A percentile compares a stretch with the other conserved stretches of the same genome.
Conservation (phyloP, 1,284 basidiomycete species). For the Neolentinus lepideus region DNA sequence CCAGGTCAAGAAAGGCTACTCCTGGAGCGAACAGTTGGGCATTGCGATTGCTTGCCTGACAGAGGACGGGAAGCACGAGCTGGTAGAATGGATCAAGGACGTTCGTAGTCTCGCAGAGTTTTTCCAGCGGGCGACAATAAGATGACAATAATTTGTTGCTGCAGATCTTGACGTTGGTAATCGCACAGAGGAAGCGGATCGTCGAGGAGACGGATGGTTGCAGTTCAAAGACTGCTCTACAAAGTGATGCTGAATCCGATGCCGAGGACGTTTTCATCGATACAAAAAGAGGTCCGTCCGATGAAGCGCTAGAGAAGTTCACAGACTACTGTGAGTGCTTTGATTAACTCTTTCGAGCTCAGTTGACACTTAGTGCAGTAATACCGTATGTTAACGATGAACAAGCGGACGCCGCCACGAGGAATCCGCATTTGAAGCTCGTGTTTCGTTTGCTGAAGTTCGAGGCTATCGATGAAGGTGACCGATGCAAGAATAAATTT, state of each 20-base stretch:
- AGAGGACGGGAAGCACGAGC: conserved; percentile 53
- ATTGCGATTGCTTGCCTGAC: conserved; percentile 74
- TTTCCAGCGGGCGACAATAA: background rate
- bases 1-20: conserved; percentile 79
- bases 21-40: conserved; percentile 86
- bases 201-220: conserved; percentile 63
- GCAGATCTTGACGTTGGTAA: conserved; percentile 65
- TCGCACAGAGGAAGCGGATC: conserved; percentile 60
- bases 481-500: conserved; percentile 9
- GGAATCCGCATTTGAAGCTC: conserved; percentile 74
- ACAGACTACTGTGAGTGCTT: conserved; percentile 63
- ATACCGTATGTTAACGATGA: conserved; percentile 71
- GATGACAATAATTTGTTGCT: background rate
- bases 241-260: conserved; percentile 24
- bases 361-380: conserved; percentile 32
- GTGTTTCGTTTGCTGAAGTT: conserved; percentile 73
- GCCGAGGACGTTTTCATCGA: conserved; percentile 39
- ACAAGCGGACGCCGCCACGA: conserved; percentile 68
- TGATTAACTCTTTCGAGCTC: background rate
- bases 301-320: conserved; percentile 67
- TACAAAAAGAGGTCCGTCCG: conserved; percentile 45
- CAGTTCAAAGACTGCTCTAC: conserved; percentile 18
- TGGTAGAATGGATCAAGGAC: conserved; percentile 77
- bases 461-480: conserved; percentile 55
- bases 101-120: conserved; percentile 35